These are phyloP conservation scores for Viridothelium virens DNA, from an alignment of 495 filamentous ascomycete genomes.

Conservation along the genomic window DNA sequence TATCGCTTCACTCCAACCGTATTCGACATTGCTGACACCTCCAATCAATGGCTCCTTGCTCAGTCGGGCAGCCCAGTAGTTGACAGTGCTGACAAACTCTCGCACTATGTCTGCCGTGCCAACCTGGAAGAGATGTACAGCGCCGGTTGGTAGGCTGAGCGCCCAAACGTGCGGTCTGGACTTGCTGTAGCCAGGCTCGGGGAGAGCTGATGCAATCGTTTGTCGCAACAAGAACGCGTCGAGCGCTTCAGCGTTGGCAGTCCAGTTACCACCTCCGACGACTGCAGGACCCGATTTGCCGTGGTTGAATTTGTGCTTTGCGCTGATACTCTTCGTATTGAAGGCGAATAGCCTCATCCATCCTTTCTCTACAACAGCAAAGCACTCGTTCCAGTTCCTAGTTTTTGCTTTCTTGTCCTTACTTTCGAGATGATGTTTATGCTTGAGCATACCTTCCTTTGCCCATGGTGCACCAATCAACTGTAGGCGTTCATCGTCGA, in stretches of 20 bases:
- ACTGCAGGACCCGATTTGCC: constrained; percentile 42
- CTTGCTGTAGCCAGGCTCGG: constrained; percentile 87
- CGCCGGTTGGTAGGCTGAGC: constrained; percentile 82
- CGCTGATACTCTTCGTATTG: constrained; percentile 45
- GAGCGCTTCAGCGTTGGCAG: constrained; percentile 81
- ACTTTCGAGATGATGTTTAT: constrained; percentile 91
- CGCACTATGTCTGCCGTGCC: constrained; percentile 90
- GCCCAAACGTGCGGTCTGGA: constrained; percentile 90
- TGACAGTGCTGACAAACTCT: constrained; percentile 89
- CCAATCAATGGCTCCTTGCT: constrained; percentile 88
- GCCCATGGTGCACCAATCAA: constrained; percentile 92
- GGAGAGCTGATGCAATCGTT: constrained; percentile 83
- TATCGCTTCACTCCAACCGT: constrained; percentile 89
- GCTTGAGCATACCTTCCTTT: constrained; percentile 90
- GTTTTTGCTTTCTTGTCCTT: constrained; percentile 87
- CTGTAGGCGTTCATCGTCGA: constrained; percentile 87
- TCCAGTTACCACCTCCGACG: constrained; percentile 95
- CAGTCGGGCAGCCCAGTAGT: constrained; percentile 94
- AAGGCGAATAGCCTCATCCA: constrained; percentile 94
- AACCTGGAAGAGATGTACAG: constrained; percentile 94
- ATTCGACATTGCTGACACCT: constrained; percentile 93
- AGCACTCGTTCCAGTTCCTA: constrained; percentile 87
- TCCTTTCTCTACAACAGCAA: constrained; percentile 97
- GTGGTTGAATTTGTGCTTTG: constrained; percentile 18
- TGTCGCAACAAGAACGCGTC: constrained; percentile 84